These are phyloP conservation scores for Xylaria bambusicola DNA, from an alignment of 495 filamentous ascomycete species.

Conservation along the genomic window DNA sequence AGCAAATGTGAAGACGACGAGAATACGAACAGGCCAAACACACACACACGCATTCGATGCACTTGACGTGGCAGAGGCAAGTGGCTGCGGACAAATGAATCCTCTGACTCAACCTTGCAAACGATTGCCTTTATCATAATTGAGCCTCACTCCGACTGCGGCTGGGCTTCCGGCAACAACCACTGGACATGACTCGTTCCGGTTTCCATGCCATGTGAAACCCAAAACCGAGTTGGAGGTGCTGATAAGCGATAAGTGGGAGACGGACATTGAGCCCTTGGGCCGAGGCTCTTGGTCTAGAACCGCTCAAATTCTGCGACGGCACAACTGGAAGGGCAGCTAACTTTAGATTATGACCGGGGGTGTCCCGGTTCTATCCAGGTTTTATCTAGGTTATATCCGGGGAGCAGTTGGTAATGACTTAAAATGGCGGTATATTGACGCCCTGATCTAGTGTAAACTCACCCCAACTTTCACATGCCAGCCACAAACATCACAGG, in stretches of 20 bases:
- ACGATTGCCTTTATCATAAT: neutral
- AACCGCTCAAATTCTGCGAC: too few species aligned
- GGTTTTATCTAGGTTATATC: too few species aligned
- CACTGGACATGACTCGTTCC: slow-evolving; percentile 8
- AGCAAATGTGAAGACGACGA: too few species aligned
- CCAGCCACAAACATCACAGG: neutral
- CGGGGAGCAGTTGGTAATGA: too few species aligned
- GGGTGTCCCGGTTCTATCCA: too few species aligned
- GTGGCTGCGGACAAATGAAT: neutral
- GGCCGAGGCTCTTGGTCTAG: slow-evolving; percentile 3
- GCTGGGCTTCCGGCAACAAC: neutral
- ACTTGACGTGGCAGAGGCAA: neutral
- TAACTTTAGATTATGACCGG: too few species aligned
- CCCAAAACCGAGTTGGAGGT: neutral
- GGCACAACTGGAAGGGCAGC: too few species aligned
- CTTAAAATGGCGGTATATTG: too few species aligned
- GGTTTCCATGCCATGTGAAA: slow-evolving; percentile 3
- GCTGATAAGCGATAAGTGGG: neutral
- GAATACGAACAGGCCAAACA: too few species aligned
- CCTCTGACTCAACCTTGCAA: neutral
- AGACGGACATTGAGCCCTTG: neutral
- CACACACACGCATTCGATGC: too few species aligned
- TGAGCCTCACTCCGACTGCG: neutral
- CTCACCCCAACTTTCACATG: slow-evolving; percentile 9
- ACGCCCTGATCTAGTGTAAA: neutral